These are phyloP conservation scores for Dipodascus albidus DNA, from an alignment of 805 yeast species.

Conservation along the genomic window DNA sequence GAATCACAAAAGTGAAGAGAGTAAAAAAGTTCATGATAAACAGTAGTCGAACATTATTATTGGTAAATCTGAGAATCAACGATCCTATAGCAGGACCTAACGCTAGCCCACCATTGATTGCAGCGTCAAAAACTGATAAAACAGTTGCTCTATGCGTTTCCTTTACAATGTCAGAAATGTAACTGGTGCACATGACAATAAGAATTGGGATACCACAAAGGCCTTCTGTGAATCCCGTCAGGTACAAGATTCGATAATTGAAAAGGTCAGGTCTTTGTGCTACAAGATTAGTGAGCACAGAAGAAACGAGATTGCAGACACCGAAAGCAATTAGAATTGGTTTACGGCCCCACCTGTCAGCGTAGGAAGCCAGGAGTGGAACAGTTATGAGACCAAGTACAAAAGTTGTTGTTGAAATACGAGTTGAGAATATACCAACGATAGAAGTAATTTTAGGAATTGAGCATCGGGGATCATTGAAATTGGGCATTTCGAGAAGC, in stretches of 20 bases:
- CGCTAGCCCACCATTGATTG: slow-evolving; percentile 6
- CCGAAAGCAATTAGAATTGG: not conserved
- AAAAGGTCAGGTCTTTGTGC: not conserved
- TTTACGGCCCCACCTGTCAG: not conserved
- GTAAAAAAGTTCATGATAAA: not conserved
- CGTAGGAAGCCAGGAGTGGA: not conserved
- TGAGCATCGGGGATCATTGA: not conserved
- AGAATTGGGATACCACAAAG: not conserved
- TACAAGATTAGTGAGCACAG: not conserved
- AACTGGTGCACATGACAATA: slow-evolving; percentile 16
- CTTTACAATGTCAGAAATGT: slow-evolving; percentile 59
- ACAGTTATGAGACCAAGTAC: not conserved
- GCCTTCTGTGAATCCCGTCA: not conserved
- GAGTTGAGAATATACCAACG: not conserved
- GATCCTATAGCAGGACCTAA: slow-evolving; percentile 2
- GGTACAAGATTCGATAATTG: not conserved
- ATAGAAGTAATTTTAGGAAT: not conserved
- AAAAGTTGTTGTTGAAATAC: not conserved
- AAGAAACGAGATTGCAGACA: not conserved
- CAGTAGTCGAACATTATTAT: not conserved
- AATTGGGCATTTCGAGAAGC: not conserved
- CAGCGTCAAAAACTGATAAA: slow-evolving; percentile 11
- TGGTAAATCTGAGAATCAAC: not conserved
- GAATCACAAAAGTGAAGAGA: not conserved
- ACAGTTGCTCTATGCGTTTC: slow-evolving; percentile 35